Evolutionary conservation across 192 early-diverging fungal genomes (phyloP), one percentile per base, ranked within the genome.

Genomic region (Mortierella antarctica): DNA sequence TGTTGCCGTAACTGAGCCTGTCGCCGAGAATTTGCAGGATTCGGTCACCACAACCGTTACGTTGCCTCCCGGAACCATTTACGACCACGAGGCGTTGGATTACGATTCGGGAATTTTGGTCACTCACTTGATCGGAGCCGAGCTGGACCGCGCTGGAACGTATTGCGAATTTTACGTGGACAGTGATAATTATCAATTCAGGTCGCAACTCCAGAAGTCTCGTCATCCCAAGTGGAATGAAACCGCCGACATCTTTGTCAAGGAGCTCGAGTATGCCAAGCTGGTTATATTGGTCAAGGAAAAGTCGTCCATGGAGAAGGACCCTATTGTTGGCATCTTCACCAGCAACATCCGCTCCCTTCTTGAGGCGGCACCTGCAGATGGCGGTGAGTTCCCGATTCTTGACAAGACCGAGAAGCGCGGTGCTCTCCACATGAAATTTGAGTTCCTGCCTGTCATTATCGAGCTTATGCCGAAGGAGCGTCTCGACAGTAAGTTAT

Each of bases 221-320:
- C 69, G 77, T 40, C 71, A 63, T 57, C 77, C 77, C 40, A 71
- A 71, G 18, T 80, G 77, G 61, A 73, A 86, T 58, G 86, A 88
- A 55, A 71, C 76, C 57, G 81, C 67, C 20, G 84, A 88, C 49
- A 86, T 82, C 6, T 88, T 88, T 75, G 83, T 89, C 57, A 88
- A 88, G 56, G 87, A 89, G 50, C 71, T 89, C 71, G 87, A 89
- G 58, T 89, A 84, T n/a, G 85, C 88, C 14, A 85, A 77, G 55
- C n/a, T 89, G 21, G 55, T 72, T 5, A 66, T 89, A 41, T 39
- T 77, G 42, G 58, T 89, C 55, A 85, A 73, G 44, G 67, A 84
- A 41, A 71, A 66, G 11, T 51, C 61, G 40, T 67, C 81, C 6
- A 46, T 65, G 49, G 83, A 85, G 1, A 85, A 86, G 52, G 87